These are phyloP conservation scores for Phytophthora tentaculata DNA, from an alignment of 352 stramenopile species.

Conservation along the genomic window DNA sequence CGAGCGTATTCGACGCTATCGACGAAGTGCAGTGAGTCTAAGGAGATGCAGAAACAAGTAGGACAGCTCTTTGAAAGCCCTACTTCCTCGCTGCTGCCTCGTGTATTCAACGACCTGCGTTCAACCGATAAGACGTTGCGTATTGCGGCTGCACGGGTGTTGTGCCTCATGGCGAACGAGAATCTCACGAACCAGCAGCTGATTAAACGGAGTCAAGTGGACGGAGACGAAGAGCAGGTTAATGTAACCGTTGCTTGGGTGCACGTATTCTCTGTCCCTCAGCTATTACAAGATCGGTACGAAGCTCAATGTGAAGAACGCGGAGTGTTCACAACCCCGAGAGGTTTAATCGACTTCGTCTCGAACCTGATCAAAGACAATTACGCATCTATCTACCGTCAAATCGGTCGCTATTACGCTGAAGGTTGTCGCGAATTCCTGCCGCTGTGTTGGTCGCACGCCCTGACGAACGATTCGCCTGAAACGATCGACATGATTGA, in stretches of 20 bases:
- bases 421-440: constrained; percentile 48
- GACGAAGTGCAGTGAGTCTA: constrained; percentile 43
- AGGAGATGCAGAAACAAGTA: constrained; percentile 47
- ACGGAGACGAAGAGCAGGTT: constrained; percentile 17
- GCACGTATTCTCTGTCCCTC: constrained; percentile 55
- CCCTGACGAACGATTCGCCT: constrained; percentile 9
- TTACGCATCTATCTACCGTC: constrained; percentile 48
- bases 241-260: constrained; percentile 62
- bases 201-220: constrained; percentile 17
- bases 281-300: constrained; percentile 36
- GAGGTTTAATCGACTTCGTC: constrained; percentile 36
- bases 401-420: constrained; percentile 59
- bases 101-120: constrained; percentile 42
- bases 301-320: constrained; percentile 23
- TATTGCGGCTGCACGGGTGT: constrained; percentile 46
- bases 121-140: constrained; percentile 51
- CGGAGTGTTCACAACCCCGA: constrained; percentile 9
- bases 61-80: constrained; percentile 46
- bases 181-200: constrained; percentile 42
- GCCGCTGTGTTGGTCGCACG: constrained; percentile 54
- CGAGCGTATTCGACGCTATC: constrained; percentile 42
- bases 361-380: constrained; percentile 36
- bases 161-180: constrained; percentile 64
- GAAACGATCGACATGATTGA: constrained; percentile 14
- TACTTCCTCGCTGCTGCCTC: constrained; percentile 15